These are phyloP conservation scores for Apiotrichum domesticum DNA, from an alignment of 1,284 basidiomycete species.

Conservation along the genomic window DNA sequence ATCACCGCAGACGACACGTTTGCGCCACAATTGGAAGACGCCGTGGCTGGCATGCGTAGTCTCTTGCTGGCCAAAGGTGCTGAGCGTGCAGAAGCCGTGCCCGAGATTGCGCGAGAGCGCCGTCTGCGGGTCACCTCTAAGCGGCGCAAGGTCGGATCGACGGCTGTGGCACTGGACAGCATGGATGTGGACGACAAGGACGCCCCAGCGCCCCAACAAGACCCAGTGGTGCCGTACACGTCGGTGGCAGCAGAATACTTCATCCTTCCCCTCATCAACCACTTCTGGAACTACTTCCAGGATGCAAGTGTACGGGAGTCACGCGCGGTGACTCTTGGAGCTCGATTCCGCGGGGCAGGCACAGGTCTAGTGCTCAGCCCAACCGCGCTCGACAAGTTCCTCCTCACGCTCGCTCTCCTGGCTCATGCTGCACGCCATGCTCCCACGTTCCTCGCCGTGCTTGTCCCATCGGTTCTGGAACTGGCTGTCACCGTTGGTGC, in stretches of 20 bases:
- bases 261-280: slow-evolving; percentile 77
- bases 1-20: slow-evolving; percentile 39
- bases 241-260: slow-evolving; percentile 76
- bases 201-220: not conserved
- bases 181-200: not conserved
- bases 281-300: slow-evolving; percentile 82
- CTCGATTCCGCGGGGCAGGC: slow-evolving; percentile 63
- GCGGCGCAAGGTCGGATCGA: slow-evolving; percentile 25
- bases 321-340: slow-evolving; percentile 53
- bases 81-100: slow-evolving; percentile 42
- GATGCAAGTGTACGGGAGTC: slow-evolving; percentile 70
- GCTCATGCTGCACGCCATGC: slow-evolving; percentile 74
- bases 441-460: slow-evolving; percentile 66
- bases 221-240: slow-evolving; percentile 53
- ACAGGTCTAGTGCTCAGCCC: slow-evolving; percentile 73
- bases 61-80: slow-evolving; percentile 37
- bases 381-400: slow-evolving; percentile 63
- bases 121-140: slow-evolving; percentile 60
- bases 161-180: slow-evolving; percentile 15
- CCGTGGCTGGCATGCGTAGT: slow-evolving; percentile 30
- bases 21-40: slow-evolving; percentile 30
- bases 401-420: slow-evolving; percentile 72
- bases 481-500: slow-evolving; percentile 71
- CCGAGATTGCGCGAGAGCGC: slow-evolving; percentile 63
- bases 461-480: slow-evolving; percentile 74